Percentiles rank a stretch among this genome's conserved stretches.
phyloP scores from a whole-genome alignment of 768 basidiomycete genomes.

The Antrodiella citrinella region DNA sequence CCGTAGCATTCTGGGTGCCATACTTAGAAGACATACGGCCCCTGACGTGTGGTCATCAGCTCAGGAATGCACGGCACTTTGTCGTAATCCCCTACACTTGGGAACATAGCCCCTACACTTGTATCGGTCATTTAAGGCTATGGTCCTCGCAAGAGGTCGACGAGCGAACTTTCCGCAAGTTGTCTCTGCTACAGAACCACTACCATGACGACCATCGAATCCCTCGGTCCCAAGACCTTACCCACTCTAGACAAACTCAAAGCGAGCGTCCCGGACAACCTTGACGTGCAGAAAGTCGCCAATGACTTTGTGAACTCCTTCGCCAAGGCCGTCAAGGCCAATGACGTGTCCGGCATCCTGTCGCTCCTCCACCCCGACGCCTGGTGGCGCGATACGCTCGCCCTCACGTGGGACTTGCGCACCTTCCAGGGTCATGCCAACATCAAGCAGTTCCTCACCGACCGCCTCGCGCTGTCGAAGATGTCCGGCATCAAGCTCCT shows the following conservation, averaged over 20 bases:
- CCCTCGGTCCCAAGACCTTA: no score
- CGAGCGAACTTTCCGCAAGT: no score
- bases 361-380: constrained; percentile 1
- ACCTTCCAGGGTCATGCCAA: constrained; percentile 25
- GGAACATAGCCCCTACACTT: no score
- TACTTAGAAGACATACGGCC: no score
- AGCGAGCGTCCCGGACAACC: constrained; percentile 5
- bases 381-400: constrained; percentile 12
- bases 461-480: constrained; percentile 15
- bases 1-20: no score
- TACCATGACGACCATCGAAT: no score
- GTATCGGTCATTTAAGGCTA: no score
- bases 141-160: no score
- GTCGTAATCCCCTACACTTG: no score
- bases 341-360: constrained; percentile 10
- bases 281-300: constrained; percentile 12
- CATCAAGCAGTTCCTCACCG: constrained; percentile 23
- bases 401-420: constrained; percentile 27
- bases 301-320: constrained; percentile 17
- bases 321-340: constrained; percentile 4
- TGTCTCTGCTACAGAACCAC: no score
- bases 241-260: constrained; percentile 16
- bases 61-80: no score
- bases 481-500: constrained; percentile 12
- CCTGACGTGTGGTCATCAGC: no score